Evolutionary conservation across 148 eudicot species (phyloP).

Genomic region (Fagopyrum esculentum): DNA sequence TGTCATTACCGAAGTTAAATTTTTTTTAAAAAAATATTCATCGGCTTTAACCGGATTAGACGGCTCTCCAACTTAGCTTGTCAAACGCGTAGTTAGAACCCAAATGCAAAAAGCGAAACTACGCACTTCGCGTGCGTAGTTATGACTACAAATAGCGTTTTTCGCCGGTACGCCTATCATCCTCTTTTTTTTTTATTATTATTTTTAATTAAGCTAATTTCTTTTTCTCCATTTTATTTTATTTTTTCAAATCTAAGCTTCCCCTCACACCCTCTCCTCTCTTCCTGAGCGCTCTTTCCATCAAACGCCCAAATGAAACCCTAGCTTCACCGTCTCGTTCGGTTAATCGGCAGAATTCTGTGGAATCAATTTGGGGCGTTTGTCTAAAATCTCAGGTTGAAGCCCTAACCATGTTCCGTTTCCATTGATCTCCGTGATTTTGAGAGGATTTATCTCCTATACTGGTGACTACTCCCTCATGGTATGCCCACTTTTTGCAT

Average conservation of each 20-base stretch:
- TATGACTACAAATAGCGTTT: too few species aligned
- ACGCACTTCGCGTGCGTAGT: too few species aligned
- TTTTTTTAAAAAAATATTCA: too few species aligned
- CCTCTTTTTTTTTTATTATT: background rate
- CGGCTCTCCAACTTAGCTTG: too few species aligned
- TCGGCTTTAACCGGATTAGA: too few species aligned
- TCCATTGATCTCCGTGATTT: background rate
- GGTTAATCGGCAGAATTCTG: slow-evolving; percentile 9
- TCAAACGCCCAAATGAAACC: slow-evolving; percentile 13
- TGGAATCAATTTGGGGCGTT: slow-evolving; percentile 10
- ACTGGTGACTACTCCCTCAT: slow-evolving; percentile 4
- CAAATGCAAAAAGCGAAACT: too few species aligned
- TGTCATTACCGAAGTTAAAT: too few species aligned
- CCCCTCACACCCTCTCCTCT: slow-evolving; percentile 15
- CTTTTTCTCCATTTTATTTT: background rate
- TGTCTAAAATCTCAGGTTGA: background rate
- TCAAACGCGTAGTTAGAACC: too few species aligned
- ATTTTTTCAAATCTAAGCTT: slow-evolving; percentile 21
- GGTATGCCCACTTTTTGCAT: slow-evolving; percentile 5
- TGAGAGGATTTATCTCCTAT: background rate
- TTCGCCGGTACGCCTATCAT: too few species aligned
- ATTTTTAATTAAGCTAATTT: background rate
- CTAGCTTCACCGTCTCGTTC: slow-evolving; percentile 13
- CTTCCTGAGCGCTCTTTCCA: slow-evolving; percentile 13
- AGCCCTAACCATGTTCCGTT: background rate